These are phyloP conservation scores for Alopecurus myosuroides DNA, from an alignment of 176 grass and related monocot genomes.

Conservation along the genomic window DNA sequence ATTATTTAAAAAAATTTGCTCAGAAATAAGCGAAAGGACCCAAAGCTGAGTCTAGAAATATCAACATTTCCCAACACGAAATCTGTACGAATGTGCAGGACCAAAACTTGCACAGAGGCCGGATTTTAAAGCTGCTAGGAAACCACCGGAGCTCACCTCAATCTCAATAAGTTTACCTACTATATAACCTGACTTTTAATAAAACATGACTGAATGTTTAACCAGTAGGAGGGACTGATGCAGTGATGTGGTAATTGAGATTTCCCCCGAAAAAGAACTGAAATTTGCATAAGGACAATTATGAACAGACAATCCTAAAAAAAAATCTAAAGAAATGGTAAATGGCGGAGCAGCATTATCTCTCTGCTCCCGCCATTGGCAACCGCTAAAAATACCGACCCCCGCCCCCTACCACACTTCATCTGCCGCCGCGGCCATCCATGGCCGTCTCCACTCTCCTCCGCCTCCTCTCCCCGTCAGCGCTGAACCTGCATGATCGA, in stretches of 20 bases:
- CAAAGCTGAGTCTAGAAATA: too few relatives aligned
- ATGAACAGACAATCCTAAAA: neutral
- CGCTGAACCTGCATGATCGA: conserved; percentile 14
- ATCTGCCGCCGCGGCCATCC: conserved; percentile 17
- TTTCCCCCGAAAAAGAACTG: neutral
- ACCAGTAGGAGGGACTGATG: too few relatives aligned
- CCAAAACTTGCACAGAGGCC: too few relatives aligned
- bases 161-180: too few relatives aligned
- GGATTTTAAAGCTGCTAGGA: too few relatives aligned
- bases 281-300: neutral
- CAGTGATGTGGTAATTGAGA: neutral
- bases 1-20: too few relatives aligned
- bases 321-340: neutral
- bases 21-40: too few relatives aligned
- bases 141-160: too few relatives aligned
- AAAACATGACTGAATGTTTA: too few relatives aligned
- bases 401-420: neutral
- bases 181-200: too few relatives aligned
- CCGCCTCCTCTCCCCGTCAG: conserved; percentile 21
- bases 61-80: too few relatives aligned
- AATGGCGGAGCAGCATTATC: conserved; percentile 14
- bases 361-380: conserved; percentile 27
- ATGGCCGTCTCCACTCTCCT: conserved; percentile 35
- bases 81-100: too few relatives aligned
- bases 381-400: conserved; percentile 7